Percentiles rank a stretch among this genome's conserved stretches.
These are phyloP conservation scores for Lignosus rhinocerotis DNA, from an alignment of 1,284 basidiomycete species.

Conservation along the genomic window DNA sequence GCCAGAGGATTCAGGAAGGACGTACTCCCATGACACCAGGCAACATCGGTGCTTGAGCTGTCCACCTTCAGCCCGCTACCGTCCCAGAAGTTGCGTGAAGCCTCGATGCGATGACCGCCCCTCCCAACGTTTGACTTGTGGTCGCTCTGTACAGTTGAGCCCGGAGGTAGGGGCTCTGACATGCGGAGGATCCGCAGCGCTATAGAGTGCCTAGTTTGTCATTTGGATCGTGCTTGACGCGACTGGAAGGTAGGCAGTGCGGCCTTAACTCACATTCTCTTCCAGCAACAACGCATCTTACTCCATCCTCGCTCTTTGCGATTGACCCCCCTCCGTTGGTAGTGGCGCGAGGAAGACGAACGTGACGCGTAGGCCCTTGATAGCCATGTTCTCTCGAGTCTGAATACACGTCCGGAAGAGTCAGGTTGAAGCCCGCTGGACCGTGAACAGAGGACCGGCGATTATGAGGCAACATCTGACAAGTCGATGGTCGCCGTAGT, in stretches of 20 bases:
- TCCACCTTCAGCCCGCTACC: constrained; percentile 74
- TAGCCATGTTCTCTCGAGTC: constrained; percentile 48
- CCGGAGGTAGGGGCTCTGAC: constrained; percentile 40
- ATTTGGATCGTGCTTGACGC: neutral
- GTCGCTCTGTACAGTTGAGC: constrained; percentile 35
- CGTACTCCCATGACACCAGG: constrained; percentile 79
- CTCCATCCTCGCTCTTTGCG: constrained; percentile 64
- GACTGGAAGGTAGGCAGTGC: too few species aligned
- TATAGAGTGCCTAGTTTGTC: constrained; percentile 30
- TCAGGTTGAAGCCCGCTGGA: constrained; percentile 11
- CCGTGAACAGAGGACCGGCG: constrained; percentile 16
- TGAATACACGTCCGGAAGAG: constrained; percentile 36
- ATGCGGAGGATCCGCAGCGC: constrained; percentile 67
- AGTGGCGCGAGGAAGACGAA: constrained; percentile 56
- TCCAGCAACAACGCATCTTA: constrained; percentile 68
- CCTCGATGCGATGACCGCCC: constrained; percentile 64
- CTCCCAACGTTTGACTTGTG: constrained; percentile 55
- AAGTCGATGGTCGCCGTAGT: too few species aligned
- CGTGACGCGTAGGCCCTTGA: constrained; percentile 48
- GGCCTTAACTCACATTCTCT: constrained; percentile 59
- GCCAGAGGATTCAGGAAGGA: constrained; percentile 27
- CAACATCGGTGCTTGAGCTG: constrained; percentile 75
- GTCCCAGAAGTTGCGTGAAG: constrained; percentile 72
- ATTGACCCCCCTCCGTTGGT: constrained; percentile 63
- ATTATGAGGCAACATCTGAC: neutral